A percentile compares a stretch with the other conserved stretches of the same genome.
Evolutionary conservation across 148 eudicot genomes (phyloP).

Genomic region (Dysphania ambrosioides): DNA sequence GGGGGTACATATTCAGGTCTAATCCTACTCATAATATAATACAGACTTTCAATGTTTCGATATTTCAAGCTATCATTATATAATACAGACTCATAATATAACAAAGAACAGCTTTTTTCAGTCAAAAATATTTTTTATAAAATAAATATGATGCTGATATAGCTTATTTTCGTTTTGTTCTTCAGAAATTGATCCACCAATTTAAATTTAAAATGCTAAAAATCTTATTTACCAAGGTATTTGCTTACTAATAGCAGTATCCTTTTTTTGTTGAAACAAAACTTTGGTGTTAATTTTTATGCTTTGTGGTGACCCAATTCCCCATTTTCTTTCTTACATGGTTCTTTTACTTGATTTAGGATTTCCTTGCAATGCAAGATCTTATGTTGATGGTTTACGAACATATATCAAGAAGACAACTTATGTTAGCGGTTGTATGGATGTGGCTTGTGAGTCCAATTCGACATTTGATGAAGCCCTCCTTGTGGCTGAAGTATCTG

Average conservation of each 20-base stretch:
- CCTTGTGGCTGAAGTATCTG: constrained; percentile 57
- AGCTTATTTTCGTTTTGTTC: too few relatives aligned
- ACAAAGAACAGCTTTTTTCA: too few relatives aligned
- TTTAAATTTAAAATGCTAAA: too few relatives aligned
- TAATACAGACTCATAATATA: too few relatives aligned
- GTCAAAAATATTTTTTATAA: too few relatives aligned
- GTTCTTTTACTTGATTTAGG: constrained; percentile 41
- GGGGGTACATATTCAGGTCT: constrained; percentile 89
- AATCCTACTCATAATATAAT: neutral
- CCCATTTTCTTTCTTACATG: neutral
- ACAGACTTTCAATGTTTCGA: neutral
- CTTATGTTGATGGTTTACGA: constrained; percentile 54
- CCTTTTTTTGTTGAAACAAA: too few relatives aligned
- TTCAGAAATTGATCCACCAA: too few relatives aligned
- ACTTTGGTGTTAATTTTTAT: too few relatives aligned
- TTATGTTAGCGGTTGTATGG: constrained; percentile 59
- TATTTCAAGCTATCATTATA: too few relatives aligned
- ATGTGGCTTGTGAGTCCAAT: constrained; percentile 64
- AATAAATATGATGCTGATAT: too few relatives aligned
- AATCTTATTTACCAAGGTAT: too few relatives aligned
- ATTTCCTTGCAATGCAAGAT: constrained; percentile 58
- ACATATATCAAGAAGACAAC: constrained; percentile 42
- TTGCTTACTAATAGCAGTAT: too few relatives aligned
- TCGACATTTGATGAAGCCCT: constrained; percentile 56
- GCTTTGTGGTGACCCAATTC: neutral